phyloP scores from a whole-genome alignment of 2,329 filamentous ascomycete genomes.

The Monosporascus sp. region DNA sequence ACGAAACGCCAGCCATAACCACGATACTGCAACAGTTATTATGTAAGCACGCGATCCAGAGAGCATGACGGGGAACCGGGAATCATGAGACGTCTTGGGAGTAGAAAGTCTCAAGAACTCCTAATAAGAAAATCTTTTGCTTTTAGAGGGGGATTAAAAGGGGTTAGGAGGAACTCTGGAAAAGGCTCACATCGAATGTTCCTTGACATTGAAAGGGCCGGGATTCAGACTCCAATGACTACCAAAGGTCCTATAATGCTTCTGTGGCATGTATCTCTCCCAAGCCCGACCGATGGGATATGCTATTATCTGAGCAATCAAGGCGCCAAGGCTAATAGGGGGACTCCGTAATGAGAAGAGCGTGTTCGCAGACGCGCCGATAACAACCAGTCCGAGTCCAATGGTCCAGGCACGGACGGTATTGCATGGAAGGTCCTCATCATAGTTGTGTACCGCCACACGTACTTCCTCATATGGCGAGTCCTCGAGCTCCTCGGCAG shows the following conservation, averaged over 20 bases:
- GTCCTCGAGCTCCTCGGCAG: conserved; percentile 44
- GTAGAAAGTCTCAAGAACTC: too few relatives aligned
- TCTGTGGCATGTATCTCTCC: conserved; percentile 49
- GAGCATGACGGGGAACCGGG: too few relatives aligned
- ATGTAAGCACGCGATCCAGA: too few relatives aligned
- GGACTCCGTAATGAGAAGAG: conserved; percentile 59
- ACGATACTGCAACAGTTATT: conserved; percentile 38
- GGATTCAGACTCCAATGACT: conserved; percentile 56
- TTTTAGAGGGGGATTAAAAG: too few relatives aligned
- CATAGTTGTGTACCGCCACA: conserved; percentile 59
- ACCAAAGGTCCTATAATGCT: conserved; percentile 47
- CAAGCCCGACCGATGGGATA: conserved; percentile 60
- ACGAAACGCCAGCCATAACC: conserved; percentile 67
- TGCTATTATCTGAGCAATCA: conserved; percentile 59
- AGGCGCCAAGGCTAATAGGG: conserved; percentile 53
- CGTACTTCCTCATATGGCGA: conserved; percentile 64
- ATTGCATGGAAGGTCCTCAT: conserved; percentile 61
- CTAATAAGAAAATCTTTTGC: too few relatives aligned
- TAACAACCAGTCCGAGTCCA: conserved; percentile 49
- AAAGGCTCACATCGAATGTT: conserved; percentile 47
- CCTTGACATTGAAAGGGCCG: conserved; percentile 65
- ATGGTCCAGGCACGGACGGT: conserved; percentile 62
- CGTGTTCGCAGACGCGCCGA: conserved; percentile 58
- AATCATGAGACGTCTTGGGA: too few relatives aligned
- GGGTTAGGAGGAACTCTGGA: not conserved